These are phyloP conservation scores for Sechiopsis laciniata DNA, from an alignment of 306 rosid species.

Conservation along the genomic window DNA sequence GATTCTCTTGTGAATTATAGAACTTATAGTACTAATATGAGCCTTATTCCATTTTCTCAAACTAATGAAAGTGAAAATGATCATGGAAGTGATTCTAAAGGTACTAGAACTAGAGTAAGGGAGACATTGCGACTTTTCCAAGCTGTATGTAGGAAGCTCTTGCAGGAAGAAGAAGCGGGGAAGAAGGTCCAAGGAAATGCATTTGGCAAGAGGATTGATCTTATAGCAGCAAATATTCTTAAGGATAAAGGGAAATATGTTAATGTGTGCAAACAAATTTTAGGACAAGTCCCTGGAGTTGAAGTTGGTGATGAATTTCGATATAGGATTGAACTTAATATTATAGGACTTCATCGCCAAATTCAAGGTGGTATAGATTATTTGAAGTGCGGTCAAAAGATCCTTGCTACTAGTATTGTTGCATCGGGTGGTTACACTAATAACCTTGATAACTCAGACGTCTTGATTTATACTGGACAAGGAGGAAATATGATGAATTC, in stretches of 20 bases:
- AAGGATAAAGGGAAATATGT: conserved; percentile 49
- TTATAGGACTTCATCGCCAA: conserved; percentile 76
- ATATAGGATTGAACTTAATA: conserved; percentile 69
- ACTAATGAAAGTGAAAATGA: conserved; percentile 26
- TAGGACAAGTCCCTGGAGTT: conserved; percentile 79
- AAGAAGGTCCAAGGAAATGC: conserved; percentile 28
- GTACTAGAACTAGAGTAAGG: conserved; percentile 56
- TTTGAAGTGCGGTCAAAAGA: conserved; percentile 40
- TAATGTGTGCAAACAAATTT: conserved; percentile 54
- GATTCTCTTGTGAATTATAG: conserved; percentile 23
- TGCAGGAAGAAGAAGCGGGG: conserved; percentile 66
- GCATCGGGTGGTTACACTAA: conserved; percentile 82
- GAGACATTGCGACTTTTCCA: conserved; percentile 68
- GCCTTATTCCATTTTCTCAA: conserved; percentile 43
- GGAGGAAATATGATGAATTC: conserved; percentile 71
- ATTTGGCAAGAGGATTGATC: conserved; percentile 48
- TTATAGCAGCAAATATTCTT: conserved; percentile 45
- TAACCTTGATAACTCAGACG: conserved; percentile 58
- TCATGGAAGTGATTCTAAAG: conserved; percentile 32
- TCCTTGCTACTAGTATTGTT: conserved; percentile 77
- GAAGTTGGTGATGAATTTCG: conserved; percentile 95
- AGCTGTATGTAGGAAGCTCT: conserved; percentile 63
- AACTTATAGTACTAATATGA: conserved; percentile 30
- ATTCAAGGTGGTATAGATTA: conserved; percentile 80
- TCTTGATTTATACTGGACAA: conserved; percentile 72